A percentile compares a stretch with the other conserved stretches of the same genome.
phyloP scores from a whole-genome alignment of 805 yeast genomes.

The Peterozyma toletana region DNA sequence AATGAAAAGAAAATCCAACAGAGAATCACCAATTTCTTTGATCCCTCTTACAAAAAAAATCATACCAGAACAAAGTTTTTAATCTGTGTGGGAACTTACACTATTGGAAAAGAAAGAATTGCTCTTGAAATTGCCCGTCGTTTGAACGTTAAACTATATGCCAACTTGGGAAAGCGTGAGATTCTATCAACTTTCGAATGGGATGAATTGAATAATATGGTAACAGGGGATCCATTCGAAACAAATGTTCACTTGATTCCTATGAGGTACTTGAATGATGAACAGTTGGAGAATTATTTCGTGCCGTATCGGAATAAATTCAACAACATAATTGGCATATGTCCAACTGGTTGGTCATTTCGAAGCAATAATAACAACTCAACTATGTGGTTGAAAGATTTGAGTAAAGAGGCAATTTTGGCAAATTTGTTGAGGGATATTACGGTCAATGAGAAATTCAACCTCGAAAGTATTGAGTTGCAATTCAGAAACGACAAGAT shows the following conservation, averaged over 20 bases:
- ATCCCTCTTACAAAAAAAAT: conserved; percentile 18
- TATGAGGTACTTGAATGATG: conserved; percentile 46
- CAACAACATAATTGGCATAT: conserved; percentile 60
- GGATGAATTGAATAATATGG: conserved; percentile 29
- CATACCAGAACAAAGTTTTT: conserved; percentile 22
- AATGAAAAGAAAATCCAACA: conserved; percentile 16
- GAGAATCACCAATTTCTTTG: conserved; percentile 32
- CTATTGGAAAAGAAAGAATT: conserved; percentile 86
- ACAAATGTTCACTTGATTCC: conserved; percentile 70
- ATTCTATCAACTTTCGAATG: conserved; percentile 40
- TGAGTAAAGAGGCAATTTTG: conserved; percentile 7
- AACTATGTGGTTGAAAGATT: conserved; percentile 12
- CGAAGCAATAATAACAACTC: conserved; percentile 14
- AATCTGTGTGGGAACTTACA: conserved; percentile 77
- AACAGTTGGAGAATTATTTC: conserved; percentile 41
- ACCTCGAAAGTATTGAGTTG: conserved; percentile 18
- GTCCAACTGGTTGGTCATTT: conserved; percentile 92
- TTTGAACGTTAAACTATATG: conserved; percentile 47
- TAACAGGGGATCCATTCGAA: conserved; percentile 35
- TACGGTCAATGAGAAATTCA: conserved; percentile 7
- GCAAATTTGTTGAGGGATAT: conserved; percentile 6
- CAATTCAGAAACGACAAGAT: conserved; percentile 25
- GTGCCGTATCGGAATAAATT: conserved; percentile 36
- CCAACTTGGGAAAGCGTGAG: conserved; percentile 38
- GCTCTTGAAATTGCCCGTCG: conserved; percentile 58